Conservation (phyloP, 768 basidiomycete species). For the Tulasnella sp. region DNA sequence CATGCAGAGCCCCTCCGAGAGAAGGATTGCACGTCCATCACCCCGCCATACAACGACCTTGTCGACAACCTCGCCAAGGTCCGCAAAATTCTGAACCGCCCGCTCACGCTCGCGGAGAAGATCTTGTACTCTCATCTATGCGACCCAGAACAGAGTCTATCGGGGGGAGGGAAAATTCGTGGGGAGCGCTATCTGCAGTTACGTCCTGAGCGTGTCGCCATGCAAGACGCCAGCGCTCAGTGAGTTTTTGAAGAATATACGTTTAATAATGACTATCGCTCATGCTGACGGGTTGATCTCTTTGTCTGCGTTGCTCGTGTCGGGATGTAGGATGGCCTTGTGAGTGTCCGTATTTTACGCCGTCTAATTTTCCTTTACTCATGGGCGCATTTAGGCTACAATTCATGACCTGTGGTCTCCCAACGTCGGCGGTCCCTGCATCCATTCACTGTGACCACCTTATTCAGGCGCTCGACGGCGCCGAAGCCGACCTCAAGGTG, state of each 20-base stretch:
- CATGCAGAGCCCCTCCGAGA: conserved; percentile 36
- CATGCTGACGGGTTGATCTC: not conserved
- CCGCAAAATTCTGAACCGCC: conserved; percentile 62
- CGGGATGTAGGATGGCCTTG: conserved; percentile 69
- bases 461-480: conserved; percentile 90
- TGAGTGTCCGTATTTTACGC: conserved; percentile 39
- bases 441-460: conserved; percentile 96
- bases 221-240: conserved; percentile 94
- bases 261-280: too few relatives aligned
- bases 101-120: conserved; percentile 94
- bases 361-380: not conserved
- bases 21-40: conserved; percentile 68
- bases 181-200: conserved; percentile 90
- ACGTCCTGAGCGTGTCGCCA: conserved; percentile 87
- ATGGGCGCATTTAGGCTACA: conserved; percentile 59
- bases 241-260: conserved; percentile 42
- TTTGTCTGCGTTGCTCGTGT: not conserved
- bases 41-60: conserved; percentile 75
- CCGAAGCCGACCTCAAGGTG: conserved; percentile 79
- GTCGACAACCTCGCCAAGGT: conserved; percentile 67
- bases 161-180: conserved; percentile 61
- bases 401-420: conserved; percentile 94
- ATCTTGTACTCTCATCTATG: conserved; percentile 90
- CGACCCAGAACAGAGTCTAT: conserved; percentile 68
- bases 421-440: conserved; percentile 66